Evolutionary conservation across 1,139 yeast genomes (phyloP), one percentile per base, ranked within the genome.

Genomic region (Nakaseomyces sp.): DNA sequence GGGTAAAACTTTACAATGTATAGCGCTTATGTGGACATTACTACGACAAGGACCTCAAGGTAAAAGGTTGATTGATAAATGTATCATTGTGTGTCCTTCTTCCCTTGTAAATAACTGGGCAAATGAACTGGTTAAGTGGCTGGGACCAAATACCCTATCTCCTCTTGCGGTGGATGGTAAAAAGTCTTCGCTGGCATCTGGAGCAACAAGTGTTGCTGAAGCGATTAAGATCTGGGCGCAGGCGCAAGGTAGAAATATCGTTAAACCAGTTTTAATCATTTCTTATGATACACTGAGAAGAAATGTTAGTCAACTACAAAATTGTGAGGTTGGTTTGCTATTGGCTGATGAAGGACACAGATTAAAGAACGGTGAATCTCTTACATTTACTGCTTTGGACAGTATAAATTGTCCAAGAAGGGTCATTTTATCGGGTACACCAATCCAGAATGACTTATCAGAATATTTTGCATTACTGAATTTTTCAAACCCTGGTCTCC

Each of bases 281-380:
- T 87, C 96, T 2, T 91, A 91, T 65, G 99, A 91, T 58, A 91
- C 98, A 0, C 69, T 91, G 44, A 72, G 99, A 55, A 71, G 96
- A 54, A 88, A 93, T 61, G 87, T 86, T 4, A 89, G 77, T 29
- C 80, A 79, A 47, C 68, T 91, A 43, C 78, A 79, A 15, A 80
- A 81, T 19, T 78, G 93, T 10, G 91, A 86, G 52, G 82, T 91
- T 26, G 99, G 99, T 0, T 68, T 91, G 36, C 70, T 91, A 68
- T 68, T 91, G 36, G 96, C 97, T 4, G 99, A 91, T 60, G 99
- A 91, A 65, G 99, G 98, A 7, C 99, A 91, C 63, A 71, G 98
- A 47, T 71, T 91, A 55, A 91, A 91, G 58, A 91, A 93, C 61
- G 95, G 96, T 20, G 98, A 91, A 31, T 88, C 96, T 0, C 74